Conservation (phyloP, 116 monocot species). For the Zostera marina region DNA sequence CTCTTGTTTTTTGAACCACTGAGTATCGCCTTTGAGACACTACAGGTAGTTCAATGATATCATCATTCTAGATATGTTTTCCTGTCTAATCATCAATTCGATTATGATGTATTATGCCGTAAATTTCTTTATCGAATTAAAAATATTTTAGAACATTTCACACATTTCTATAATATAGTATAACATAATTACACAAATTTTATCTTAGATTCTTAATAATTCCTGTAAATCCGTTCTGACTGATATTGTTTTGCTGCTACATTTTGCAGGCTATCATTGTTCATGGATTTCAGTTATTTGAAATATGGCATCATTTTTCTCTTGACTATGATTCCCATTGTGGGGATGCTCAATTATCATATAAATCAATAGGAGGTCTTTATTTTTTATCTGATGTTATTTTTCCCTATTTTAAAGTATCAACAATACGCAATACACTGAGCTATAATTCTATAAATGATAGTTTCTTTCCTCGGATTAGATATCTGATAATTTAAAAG, state of each 20-base stretch:
- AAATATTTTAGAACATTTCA: too few species aligned
- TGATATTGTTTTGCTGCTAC: background rate
- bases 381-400: too few species aligned
- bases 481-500: too few species aligned
- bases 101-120: too few species aligned
- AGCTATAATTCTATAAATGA: too few species aligned
- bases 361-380: conserved; percentile 65
- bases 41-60: conserved; percentile 46
- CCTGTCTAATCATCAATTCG: too few species aligned
- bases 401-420: background rate
- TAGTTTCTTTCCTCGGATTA: too few species aligned
- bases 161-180: too few species aligned
- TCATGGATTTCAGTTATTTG: conserved; percentile 91
- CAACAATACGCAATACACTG: background rate
- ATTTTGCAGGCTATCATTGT: conserved; percentile 59
- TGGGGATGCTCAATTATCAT: conserved; percentile 21
- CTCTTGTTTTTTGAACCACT: conserved; percentile 85
- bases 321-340: conserved; percentile 30
- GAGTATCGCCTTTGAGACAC: conserved; percentile 86
- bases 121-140: too few species aligned
- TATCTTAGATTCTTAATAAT: background rate
- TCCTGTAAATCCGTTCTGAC: background rate
- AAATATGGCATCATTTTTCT: conserved; percentile 68
- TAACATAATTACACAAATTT: background rate
- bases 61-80: too few species aligned